These are phyloP conservation scores for Zasmidium angulare DNA, from an alignment of 2,329 filamentous ascomycete genomes.

Conservation along the genomic window DNA sequence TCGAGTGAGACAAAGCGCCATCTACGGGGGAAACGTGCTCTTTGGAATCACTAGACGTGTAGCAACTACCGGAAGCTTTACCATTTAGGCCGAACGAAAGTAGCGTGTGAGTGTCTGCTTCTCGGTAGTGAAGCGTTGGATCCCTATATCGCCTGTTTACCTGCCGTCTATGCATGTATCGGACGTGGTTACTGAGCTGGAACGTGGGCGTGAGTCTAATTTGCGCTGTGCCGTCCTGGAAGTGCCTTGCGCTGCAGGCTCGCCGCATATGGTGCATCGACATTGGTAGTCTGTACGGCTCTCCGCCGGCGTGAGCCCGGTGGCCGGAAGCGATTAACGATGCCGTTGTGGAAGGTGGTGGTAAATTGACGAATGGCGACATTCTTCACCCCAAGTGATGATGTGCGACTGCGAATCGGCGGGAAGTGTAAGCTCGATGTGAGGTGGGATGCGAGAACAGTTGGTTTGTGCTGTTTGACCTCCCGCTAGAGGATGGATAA, in stretches of 20 bases:
- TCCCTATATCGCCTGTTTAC: background rate
- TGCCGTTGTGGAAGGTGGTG: background rate
- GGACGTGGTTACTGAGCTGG: background rate
- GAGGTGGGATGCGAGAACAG: background rate
- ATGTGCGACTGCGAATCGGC: background rate
- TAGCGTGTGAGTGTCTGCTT: no score
- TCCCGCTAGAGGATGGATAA: background rate
- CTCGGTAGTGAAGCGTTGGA: no score
- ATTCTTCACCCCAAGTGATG: no score
- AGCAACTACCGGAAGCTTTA: no score
- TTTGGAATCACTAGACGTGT: no score
- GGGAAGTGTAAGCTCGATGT: background rate
- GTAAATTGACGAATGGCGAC: no score
- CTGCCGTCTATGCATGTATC: background rate
- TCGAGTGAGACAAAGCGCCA: no score
- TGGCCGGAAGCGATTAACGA: background rate
- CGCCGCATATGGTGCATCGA: background rate
- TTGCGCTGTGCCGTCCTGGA: background rate
- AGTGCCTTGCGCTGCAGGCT: background rate
- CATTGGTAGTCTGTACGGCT: background rate
- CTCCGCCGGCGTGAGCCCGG: background rate
- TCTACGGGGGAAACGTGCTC: no score
- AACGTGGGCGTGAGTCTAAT: background rate
- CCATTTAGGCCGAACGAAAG: no score
- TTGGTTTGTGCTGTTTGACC: background rate